Percentiles rank a stretch among this genome's conserved stretches.
These are phyloP conservation scores for Carallia brachiata DNA, from an alignment of 345 rosid genomes.

Conservation along the genomic window DNA sequence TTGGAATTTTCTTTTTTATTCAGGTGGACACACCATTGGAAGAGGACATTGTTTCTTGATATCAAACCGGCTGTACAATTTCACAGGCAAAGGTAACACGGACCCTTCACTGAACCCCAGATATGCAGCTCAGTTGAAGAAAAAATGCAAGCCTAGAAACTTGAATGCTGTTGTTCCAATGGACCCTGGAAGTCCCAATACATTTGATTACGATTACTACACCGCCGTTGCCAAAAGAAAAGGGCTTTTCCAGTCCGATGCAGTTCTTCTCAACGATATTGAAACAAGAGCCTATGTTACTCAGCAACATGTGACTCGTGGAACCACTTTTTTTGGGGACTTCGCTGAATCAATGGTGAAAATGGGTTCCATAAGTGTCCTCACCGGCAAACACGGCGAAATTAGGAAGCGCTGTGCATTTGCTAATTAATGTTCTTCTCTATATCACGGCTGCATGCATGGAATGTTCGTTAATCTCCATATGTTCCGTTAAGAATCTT, in stretches of 20 bases:
- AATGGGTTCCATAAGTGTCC: conserved; percentile 17
- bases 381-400: conserved; percentile 23
- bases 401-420: conserved; percentile 20
- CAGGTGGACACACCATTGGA: conserved; percentile 68
- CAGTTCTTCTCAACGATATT: conserved; percentile 48
- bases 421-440: conserved; percentile 6
- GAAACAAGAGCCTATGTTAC: conserved; percentile 36
- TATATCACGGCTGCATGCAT: too few relatives aligned
- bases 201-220: conserved; percentile 51
- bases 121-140: conserved; percentile 42
- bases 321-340: conserved; percentile 30
- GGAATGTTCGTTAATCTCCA: too few relatives aligned
- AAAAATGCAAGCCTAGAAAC: conserved; percentile 44
- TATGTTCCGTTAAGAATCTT: too few relatives aligned
- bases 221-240: conserved; percentile 39
- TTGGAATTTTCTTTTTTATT: too few relatives aligned
- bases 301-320: conserved; percentile 29
- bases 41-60: conserved; percentile 40
- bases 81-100: conserved; percentile 52
- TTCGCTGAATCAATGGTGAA: conserved; percentile 20
- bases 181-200: conserved; percentile 65
- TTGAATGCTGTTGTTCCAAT: conserved; percentile 33
- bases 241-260: conserved; percentile 60
- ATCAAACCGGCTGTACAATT: conserved; percentile 47
- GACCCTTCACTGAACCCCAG: conserved; percentile 56